Evolutionary conservation across 441 rosid species (phyloP), one percentile per base, ranked within the genome.

Genomic region (Bruguiera hainesii): DNA sequence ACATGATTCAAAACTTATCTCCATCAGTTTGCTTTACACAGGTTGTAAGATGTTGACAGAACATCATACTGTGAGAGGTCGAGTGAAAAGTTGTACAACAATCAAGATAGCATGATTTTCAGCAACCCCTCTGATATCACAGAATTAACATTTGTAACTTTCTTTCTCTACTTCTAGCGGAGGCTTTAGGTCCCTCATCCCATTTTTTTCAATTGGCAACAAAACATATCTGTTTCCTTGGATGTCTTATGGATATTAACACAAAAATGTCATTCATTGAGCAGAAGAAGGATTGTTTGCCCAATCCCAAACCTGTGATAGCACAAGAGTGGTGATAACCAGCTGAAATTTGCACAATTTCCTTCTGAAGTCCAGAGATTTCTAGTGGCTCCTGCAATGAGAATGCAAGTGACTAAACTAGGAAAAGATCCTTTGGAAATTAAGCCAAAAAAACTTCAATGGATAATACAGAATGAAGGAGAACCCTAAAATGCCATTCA

Each of bases 321-420:
- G 99, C 99, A 78, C 90, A 85, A 63, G 99, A 94, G 77, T 94
- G 97, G 81, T 85, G 55, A 73, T 88, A 91, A 69, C 99, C 99
- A 58, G 99, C 93, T 73, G 96, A 78, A 69, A 94, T 81, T 57
- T 86, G 88, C 68, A 73, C 64, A 76, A 88, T 70, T 61, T 87
- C 90, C 73, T 89, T 84, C 35, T 75, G 63, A 37, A 91, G 62
- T 70, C 93, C 90, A 71, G 73, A 76, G 66, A 91, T 92, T 81
- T 85, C 84, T 68, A 81, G 73, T 48, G 99, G 97, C 75, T 80
- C 92, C 97, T 94, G 79, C 56, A 73, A 73, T 5, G 21, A 37
- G 52, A 70, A 65, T 42, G 66, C 15, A 55, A 73, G 26, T 18
- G 28, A 29, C 56, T 13, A 31, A 63, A 63, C 50, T 51, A 39